These are phyloP conservation scores for Boletus mariae DNA, from an alignment of 1,284 basidiomycete genomes.

Conservation along the genomic window DNA sequence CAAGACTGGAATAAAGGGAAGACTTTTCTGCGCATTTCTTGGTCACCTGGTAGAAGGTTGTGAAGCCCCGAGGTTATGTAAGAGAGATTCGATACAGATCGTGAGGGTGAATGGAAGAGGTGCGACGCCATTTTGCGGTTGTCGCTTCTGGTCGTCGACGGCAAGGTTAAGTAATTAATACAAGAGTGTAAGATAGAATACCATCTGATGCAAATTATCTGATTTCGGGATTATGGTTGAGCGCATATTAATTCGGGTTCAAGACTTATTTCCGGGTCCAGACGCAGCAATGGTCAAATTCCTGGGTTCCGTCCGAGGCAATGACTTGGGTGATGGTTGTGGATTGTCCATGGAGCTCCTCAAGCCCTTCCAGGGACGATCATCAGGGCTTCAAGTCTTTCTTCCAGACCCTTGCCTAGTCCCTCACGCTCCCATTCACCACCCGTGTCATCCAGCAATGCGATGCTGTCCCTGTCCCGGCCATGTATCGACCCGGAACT, in stretches of 20 bases:
- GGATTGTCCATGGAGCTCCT: constrained; percentile 7
- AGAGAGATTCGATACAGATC: constrained; percentile 8
- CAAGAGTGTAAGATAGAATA: constrained; percentile 26
- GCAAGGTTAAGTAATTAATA: constrained; percentile 20
- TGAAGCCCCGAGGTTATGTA: not conserved
- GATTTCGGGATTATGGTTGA: constrained; percentile 10
- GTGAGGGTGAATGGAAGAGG: constrained; percentile 13
- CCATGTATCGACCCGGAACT: constrained; percentile 23
- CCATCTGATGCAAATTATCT: constrained; percentile 15
- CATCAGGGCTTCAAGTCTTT: constrained; percentile 63
- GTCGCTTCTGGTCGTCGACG: constrained; percentile 1
- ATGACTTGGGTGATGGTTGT: not conserved
- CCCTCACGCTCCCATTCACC: constrained; percentile 85
- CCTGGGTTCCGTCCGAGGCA: not conserved
- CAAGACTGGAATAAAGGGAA: not conserved
- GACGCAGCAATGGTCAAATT: not conserved
- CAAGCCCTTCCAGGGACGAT: constrained; percentile 25
- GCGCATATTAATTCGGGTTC: constrained; percentile 1
- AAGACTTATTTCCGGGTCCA: not conserved
- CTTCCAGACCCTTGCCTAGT: constrained; percentile 74
- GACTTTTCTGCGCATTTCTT: constrained; percentile 10
- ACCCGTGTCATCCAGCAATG: constrained; percentile 53
- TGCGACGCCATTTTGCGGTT: constrained; percentile 7
- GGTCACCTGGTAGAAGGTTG: not conserved
- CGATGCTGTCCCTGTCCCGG: constrained; percentile 39